Percentiles rank a stretch among this genome's conserved stretches.
phyloP scores from a whole-genome alignment of 768 basidiomycete genomes.

The Hypholoma sublateritium region DNA sequence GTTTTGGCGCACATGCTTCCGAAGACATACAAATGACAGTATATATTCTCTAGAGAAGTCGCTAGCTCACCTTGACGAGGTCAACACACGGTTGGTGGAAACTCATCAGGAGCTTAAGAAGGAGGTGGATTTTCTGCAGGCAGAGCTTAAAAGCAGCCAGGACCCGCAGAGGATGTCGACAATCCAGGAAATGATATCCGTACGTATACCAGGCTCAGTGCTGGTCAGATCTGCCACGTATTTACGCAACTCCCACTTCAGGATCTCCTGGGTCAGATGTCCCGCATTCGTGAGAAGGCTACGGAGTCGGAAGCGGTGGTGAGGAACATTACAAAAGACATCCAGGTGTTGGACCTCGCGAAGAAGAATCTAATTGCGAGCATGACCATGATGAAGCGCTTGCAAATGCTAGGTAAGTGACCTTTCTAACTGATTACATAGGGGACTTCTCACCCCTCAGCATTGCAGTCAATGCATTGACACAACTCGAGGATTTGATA shows the following conservation, averaged over 20 bases:
- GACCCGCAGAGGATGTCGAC: constrained; percentile 87
- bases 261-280: constrained; percentile 96
- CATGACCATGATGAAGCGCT: constrained; percentile 85
- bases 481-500: constrained; percentile 77
- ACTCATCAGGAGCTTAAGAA: constrained; percentile 68
- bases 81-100: constrained; percentile 66
- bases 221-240: not conserved
- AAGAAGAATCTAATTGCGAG: constrained; percentile 90
- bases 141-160: constrained; percentile 71
- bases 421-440: not conserved
- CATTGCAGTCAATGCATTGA: constrained; percentile 71
- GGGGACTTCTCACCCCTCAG: not conserved
- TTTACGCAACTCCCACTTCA: constrained; percentile 28
- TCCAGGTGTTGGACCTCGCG: constrained; percentile 89
- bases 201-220: constrained; percentile 32
- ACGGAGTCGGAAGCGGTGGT: constrained; percentile 97
- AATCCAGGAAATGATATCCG: constrained; percentile 96
- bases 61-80: constrained; percentile 65
- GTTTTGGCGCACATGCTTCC: too few species aligned
- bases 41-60: constrained; percentile 60
- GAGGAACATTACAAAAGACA: constrained; percentile 92
- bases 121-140: constrained; percentile 70
- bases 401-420: constrained; percentile 89
- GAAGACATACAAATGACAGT: not conserved
- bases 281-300: constrained; percentile 93